Evolutionary conservation across 1,139 yeast species (phyloP), one percentile per base, ranked within the genome.

Genomic region (Candida glucosophila): DNA sequence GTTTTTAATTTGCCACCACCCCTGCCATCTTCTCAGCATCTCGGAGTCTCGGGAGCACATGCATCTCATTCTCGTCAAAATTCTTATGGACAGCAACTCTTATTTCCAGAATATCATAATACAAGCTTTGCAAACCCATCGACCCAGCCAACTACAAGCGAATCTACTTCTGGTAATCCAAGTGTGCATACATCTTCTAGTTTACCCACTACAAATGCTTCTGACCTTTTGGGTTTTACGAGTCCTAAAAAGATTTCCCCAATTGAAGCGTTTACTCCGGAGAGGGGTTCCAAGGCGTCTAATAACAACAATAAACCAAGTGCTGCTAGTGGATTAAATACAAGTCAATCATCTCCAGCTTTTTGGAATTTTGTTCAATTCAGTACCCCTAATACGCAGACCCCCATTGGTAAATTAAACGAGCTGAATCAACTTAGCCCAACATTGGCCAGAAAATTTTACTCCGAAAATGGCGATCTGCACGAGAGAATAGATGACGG

Each of bases 241-340:
- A 58, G 69, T 33, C 73, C 73, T 5, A 77, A 73, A 42, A 72
- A 72, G 28, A 65, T 74, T 11, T 62, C 72, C 15, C 82, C 83
- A 5, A 57, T 77, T 33, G 92, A 80, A 47, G 90, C 92, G 2
- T 80, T 77, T 40, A 81, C 93, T 0, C 92, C 93, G 1, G 92
- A 80, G 40, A 55, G 92, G 25, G 90, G 90, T 1, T 63, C 72
- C 15, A 60, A 64, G 24, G 51, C 51, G 22, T 49, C 41, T 14
- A 23, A 30, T 19, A 23, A 20, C 13, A 31, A 31, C 22, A 29
- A 33, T 29, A 36, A 43, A 29, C 24, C 36, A 30, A 40, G 40
- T 14, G 32, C 41, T 14, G 46, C 52, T 6, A 40, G 34, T 34
- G 54, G 50, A 2, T 33, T 34, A 21, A 52, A 45, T 29, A 47